Evolutionary conservation across 108 stramenopile genomes (phyloP).

Genomic region (Skeletonema costatum): DNA sequence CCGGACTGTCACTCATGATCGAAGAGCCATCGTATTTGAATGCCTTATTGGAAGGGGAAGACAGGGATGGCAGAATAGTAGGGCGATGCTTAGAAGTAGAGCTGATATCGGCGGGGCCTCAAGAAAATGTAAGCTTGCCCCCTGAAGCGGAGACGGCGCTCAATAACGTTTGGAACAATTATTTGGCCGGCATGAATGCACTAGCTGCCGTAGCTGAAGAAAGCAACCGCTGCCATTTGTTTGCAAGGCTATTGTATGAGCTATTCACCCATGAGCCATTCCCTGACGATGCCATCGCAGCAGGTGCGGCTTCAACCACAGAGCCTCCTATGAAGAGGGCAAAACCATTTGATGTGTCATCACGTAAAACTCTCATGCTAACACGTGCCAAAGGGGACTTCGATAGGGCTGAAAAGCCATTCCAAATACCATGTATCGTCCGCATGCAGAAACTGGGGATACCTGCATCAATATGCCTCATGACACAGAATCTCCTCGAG

Average conservation of each 20-base stretch:
- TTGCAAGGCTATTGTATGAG: constrained; percentile 21
- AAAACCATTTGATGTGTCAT: too few relatives aligned
- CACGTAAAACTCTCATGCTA: background rate
- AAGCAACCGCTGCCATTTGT: constrained; percentile 13
- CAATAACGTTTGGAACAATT: background rate
- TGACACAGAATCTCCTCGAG: constrained; percentile 5
- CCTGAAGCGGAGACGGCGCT: background rate
- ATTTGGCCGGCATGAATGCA: too few relatives aligned
- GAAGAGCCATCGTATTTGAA: background rate
- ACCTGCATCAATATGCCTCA: constrained; percentile 3
- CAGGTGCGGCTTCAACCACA: background rate
- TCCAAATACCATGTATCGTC: background rate
- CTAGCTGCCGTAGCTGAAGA: background rate
- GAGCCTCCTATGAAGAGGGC: background rate
- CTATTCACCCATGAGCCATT: constrained; percentile 18
- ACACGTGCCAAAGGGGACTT: background rate
- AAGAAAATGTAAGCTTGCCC: background rate
- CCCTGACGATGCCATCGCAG: background rate
- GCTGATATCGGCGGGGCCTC: background rate
- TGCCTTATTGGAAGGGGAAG: background rate
- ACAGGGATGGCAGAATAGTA: background rate
- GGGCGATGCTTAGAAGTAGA: constrained; percentile 5
- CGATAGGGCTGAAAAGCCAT: background rate
- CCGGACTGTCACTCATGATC: background rate
- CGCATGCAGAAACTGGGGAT: constrained; percentile 4